Base-by-base conservation (phyloP, 2,329 filamentous ascomycete genomes). In the Sphaerulina musiva region DNA sequence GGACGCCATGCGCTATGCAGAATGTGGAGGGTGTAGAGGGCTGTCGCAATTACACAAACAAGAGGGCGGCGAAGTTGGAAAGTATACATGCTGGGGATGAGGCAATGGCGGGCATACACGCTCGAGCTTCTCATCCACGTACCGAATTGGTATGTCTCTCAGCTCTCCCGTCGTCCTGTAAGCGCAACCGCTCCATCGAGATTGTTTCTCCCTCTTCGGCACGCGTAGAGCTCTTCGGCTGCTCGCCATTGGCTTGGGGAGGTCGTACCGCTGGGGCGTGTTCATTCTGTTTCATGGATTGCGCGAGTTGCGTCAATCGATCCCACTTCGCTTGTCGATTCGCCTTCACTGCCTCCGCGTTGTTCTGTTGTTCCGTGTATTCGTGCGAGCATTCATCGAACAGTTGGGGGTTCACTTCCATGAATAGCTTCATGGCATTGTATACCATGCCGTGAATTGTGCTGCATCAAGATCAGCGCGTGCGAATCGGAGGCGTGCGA, bases 381-480 rank as follows among this genome's bases (percentile, higher is more conserved):
- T 97, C 91, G 68, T 96, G 92, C 36, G 93, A 96, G 74, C 93
- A 98, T 69, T 98, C 93, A 65, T 98, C 93, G 66, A 98, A 98
- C 20, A 98, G 81, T 71, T 96, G 91, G 8, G 93, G 93, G 71
- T 97, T 97, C 67, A 98, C 96, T 72, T 98, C 93, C 93, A 98
- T 98, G 73, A 98, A 98, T 38, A 98, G 81, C 72, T 98, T 98
- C 93, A 98, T 97, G 54, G 93, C 93, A 67, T 97, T 98, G 72
- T 97, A 97, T 9, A 98, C 93, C 92, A 98, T 97, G 70, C 93
- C 93, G 69, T 98, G 93, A 63, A 98, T 98, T 6, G 93, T 98
- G 67, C 93, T 97, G 61, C 1, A 5, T 51, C 55, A 52, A 31
- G 14, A 42, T 51, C 17, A 51, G 48, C 17, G 9, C 61, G 32